Evolutionary conservation across 768 basidiomycete genomes (phyloP).

Genomic region (Mycena galopus): DNA sequence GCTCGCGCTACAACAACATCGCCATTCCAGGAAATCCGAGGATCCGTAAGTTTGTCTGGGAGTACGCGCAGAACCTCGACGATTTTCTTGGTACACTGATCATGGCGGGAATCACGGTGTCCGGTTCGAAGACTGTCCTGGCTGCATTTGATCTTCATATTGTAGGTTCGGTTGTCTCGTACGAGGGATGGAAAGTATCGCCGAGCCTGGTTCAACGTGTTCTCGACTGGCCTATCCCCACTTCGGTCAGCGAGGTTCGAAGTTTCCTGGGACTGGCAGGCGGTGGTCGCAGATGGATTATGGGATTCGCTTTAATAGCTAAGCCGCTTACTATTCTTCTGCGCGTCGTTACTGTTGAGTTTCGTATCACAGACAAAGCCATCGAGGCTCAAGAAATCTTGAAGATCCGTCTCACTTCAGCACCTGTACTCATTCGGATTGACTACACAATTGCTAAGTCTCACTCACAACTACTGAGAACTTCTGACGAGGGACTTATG

Average conservation of each 20-base stretch:
- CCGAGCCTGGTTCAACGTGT: too few species aligned
- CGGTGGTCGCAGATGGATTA: slow-evolving; percentile 41
- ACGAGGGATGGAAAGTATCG: too few species aligned
- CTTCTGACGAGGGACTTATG: too few species aligned
- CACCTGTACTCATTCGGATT: slow-evolving; percentile 48
- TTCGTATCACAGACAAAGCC: slow-evolving; percentile 41
- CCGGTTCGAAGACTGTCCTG: slow-evolving; percentile 49
- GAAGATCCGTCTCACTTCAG: slow-evolving; percentile 36
- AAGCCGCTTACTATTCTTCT: slow-evolving; percentile 42
- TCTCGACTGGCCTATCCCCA: too few species aligned
- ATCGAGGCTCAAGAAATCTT: slow-evolving; percentile 43
- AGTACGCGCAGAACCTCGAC: slow-evolving; percentile 41
- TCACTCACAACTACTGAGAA: too few species aligned
- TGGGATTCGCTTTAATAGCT: slow-evolving; percentile 39
- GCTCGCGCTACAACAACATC: too few species aligned
- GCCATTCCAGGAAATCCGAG: too few species aligned
- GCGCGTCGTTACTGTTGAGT: slow-evolving; percentile 29
- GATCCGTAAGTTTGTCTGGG: too few species aligned
- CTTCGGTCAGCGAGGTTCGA: too few species aligned
- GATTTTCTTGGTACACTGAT: slow-evolving; percentile 39
- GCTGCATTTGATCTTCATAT: too few species aligned
- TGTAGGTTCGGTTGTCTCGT: too few species aligned
- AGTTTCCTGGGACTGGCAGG: slow-evolving; percentile 42
- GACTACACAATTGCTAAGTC: slow-evolving; percentile 51
- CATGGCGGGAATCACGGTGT: slow-evolving; percentile 47